Conservation (phyloP, 768 basidiomycete species). For the Clitopilus hobsonii region DNA sequence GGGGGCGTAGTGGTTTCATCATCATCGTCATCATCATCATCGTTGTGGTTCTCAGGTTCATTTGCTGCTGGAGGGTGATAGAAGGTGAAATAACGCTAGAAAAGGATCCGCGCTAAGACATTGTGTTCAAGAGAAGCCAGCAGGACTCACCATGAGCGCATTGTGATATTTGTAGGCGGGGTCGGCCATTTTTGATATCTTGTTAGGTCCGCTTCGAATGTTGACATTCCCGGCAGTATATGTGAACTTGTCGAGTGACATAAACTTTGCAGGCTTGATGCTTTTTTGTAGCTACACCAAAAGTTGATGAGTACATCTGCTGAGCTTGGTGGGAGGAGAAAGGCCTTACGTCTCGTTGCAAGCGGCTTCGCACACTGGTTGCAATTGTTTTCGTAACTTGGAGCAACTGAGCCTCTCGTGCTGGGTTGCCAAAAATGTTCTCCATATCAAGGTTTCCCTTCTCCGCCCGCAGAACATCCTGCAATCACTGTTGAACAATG, state of each 20-base stretch:
- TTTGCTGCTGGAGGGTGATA: neutral
- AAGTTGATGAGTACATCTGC: neutral
- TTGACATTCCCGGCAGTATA: neutral
- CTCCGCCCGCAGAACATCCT: neutral
- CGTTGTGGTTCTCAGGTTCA: no score
- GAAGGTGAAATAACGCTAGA: neutral
- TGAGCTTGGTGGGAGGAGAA: neutral
- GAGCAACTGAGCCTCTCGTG: constrained; percentile 25
- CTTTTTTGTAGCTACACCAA: neutral
- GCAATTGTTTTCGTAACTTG: constrained; percentile 3
- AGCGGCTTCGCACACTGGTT: neutral
- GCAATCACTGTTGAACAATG: neutral
- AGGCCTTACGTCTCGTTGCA: neutral
- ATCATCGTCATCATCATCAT: neutral
- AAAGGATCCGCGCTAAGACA: neutral
- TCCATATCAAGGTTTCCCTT: neutral
- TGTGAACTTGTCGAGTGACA: neutral
- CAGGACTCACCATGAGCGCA: neutral
- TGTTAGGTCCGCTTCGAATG: neutral
- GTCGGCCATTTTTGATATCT: neutral
- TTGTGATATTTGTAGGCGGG: neutral
- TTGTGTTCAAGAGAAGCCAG: neutral
- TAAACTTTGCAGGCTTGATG: neutral
- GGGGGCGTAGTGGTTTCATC: neutral
- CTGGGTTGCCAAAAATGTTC: neutral